Evolutionary conservation across 495 filamentous ascomycete species (phyloP), one percentile per base, ranked within the genome.

Genomic region (Rusavskia elegans): DNA sequence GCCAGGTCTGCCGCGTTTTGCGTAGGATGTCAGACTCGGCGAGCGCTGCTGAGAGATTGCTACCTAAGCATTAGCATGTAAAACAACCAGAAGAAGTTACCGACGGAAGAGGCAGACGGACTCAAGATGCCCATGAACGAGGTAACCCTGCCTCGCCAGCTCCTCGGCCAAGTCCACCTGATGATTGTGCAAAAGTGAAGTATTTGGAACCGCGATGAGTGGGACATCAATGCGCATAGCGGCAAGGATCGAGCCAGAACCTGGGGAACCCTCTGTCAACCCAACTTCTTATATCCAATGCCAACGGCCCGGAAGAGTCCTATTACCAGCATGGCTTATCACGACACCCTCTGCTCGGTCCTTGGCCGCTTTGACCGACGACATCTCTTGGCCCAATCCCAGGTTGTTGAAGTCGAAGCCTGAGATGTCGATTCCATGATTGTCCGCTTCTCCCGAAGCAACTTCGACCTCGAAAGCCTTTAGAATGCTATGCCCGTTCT

Each of bases 171-270:
- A 72, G 63, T 98, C 89, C 36, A 78, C 75, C 64, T 98, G 92
- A 60, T 98, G 92, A 58, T 96, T 94, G 58, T 88, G 86, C 59
- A 95, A 79, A 5, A 98, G 75, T 2, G 71, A 68, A 8, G 77
- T 68, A 64, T 98, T 98, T 8, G 89, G 87, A 21, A 98, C 89
- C 3, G 93, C 86, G 44, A 97, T 77, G 29, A 95, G 63, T 5
- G 82, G 78, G 0, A 84, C 70, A 17, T 73, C 71, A 17, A 76
- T 59, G 30, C 87, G 76, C 29, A 93, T 71, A 0, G 80, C 87
- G 62, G 85, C 87, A 1, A 95, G 71, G 23, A 97, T 85, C n/a
- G 85, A 84, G 14, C 92, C 92, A 21, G 89, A 87, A 52, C 89
- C 89, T 94, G 7, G 32, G 32, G 13, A 11, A 10, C 32, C 13